These are phyloP conservation scores for Lentinula boryana DNA, from an alignment of 768 basidiomycete species.

Conservation along the genomic window DNA sequence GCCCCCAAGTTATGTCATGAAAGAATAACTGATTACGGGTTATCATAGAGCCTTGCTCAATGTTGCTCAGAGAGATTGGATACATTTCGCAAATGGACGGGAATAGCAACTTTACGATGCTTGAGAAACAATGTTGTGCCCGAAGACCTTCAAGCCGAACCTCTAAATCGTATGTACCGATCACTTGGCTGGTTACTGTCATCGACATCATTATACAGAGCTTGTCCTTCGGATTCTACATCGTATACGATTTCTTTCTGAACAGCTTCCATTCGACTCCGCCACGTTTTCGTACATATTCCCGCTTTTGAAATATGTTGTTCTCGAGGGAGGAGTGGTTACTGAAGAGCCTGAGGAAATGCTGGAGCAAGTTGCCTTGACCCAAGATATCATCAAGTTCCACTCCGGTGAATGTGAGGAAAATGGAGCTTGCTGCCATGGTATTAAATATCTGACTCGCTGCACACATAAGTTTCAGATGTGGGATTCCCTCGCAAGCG, in stretches of 20 bases:
- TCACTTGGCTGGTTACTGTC: neutral
- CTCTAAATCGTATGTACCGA: conserved; percentile 45
- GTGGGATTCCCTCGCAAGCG: conserved; percentile 66
- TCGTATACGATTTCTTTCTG: conserved; percentile 72
- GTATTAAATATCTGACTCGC: neutral
- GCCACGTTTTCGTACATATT: conserved; percentile 81
- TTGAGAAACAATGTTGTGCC: conserved; percentile 63
- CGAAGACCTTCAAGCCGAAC: conserved; percentile 67
- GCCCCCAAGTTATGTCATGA: neutral
- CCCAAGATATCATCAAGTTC: conserved; percentile 62
- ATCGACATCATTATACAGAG: conserved; percentile 32
- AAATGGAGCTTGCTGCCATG: neutral
- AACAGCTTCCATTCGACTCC: conserved; percentile 77
- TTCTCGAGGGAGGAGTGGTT: conserved; percentile 62
- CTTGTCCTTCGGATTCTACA: conserved; percentile 83
- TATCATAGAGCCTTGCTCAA: conserved; percentile 53
- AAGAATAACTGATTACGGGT: neutral
- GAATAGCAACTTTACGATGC: conserved; percentile 78
- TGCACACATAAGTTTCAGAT: conserved; percentile 50
- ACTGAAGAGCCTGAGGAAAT: conserved; percentile 66
- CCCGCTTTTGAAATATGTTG: conserved; percentile 67
- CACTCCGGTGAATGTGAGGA: conserved; percentile 69
- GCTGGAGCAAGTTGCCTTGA: conserved; percentile 72
- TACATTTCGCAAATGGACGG: conserved; percentile 63
- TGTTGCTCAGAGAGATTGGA: conserved; percentile 74